Evolutionary conservation across 257 asterid species (phyloP).

Genomic region (Ilex asprella): DNA sequence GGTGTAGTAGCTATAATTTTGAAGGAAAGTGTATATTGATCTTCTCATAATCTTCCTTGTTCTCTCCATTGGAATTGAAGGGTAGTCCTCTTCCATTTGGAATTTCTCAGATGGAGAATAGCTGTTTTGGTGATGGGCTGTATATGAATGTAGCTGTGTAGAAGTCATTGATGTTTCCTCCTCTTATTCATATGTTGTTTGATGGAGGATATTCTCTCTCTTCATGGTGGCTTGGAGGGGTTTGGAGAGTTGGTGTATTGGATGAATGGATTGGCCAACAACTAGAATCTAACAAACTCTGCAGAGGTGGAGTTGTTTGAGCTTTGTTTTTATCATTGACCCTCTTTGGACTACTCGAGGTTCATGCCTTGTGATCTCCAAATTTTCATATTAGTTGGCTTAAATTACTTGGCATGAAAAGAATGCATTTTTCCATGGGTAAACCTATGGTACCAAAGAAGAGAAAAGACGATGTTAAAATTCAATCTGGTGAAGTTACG

Average conservation of each 20-base stretch:
- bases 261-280: conserved; percentile 54
- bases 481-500: too few species aligned
- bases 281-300: conserved; percentile 30
- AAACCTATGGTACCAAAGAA: neutral
- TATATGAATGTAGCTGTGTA: neutral
- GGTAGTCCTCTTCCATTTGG: conserved; percentile 15
- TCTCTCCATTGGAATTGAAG: conserved; percentile 30
- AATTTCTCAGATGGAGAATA: neutral
- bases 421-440: neutral
- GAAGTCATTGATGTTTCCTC: conserved; percentile 3
- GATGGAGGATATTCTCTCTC: neutral
- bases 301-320: conserved; percentile 28
- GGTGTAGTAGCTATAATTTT: conserved; percentile 54
- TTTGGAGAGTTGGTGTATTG: conserved; percentile 21
- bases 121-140: neutral
- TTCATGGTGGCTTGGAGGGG: conserved; percentile 15
- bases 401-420: conserved; percentile 10
- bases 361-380: conserved; percentile 16
- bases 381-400: conserved; percentile 18
- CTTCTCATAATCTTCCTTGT: conserved; percentile 45
- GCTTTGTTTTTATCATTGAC: conserved; percentile 22
- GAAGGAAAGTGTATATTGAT: conserved; percentile 63
- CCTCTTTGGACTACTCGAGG: conserved; percentile 17
- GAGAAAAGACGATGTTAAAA: too few species aligned
- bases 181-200: neutral